Evolutionary conservation across 352 stramenopile genomes (phyloP), one percentile per base, ranked within the genome.

Genomic region (Phytophthora capsici): DNA sequence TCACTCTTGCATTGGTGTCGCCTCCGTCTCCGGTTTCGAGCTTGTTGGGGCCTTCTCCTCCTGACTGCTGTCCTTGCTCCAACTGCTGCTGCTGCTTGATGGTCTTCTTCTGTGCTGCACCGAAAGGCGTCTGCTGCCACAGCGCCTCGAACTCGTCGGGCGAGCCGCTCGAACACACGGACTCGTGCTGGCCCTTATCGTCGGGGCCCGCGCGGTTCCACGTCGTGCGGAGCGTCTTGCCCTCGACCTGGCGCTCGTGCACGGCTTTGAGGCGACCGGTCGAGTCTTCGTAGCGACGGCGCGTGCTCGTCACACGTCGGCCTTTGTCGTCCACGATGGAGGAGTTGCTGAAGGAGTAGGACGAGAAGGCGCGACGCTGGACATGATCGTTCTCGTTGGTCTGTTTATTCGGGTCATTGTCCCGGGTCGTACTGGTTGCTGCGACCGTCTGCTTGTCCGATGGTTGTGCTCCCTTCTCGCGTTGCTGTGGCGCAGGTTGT

Each of bases 51-150:
- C 8, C 28, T 0, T 8, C 28, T 32, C 2, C 28, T 32, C 2
- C 8, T 32, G n/a, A n/a, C 28, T 32, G 28, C 28, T 32, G 28
- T 32, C 28, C 28, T 8, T 32, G 28, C 6, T 32, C 8, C 28
- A 32, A 10, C 34, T 61, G 40, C 10, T 56, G 12, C 28, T 62
- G 56, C 6, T 34, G 38, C 17, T 66, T 59, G 16, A 66, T 44
- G 16, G 49, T 58, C 38, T 78, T 76, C 47, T 69, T 71, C 47
- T 84, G 66, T 23, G 67, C 79, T 32, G 64, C 53, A 3, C 71
- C 80, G 57, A 89, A 87, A 13, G 71, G 60, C 17, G 80, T 89
- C 44, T 66, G 30, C 55, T 78, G 63, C 80, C 80, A 87, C 50
- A 70, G 47, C 25, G 70, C 38, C 51, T 89, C 78, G 51, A 89